A percentile compares a stretch with the other conserved stretches of the same genome.
Conservation (phyloP, 2,329 filamentous ascomycete species). For the Arthroderma sp. region DNA sequence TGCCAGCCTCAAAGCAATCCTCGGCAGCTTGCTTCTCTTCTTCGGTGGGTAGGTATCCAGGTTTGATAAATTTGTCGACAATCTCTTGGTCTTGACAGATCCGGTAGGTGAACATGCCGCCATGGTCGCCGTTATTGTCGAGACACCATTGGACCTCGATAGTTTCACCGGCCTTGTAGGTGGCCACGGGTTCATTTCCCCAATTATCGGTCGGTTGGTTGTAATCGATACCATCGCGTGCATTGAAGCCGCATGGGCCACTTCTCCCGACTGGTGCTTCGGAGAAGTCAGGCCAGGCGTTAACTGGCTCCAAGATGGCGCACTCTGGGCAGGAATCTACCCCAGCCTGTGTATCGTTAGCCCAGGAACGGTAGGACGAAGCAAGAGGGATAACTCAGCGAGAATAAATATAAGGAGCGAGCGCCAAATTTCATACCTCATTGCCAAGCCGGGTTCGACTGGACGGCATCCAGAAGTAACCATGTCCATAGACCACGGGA, state of each 20-base stretch:
- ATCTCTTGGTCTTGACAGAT: constrained; percentile 41
- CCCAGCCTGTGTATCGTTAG: no score
- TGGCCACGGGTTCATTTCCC: constrained; percentile 32
- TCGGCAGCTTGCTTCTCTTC: constrained; percentile 43
- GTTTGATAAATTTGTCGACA: constrained; percentile 38
- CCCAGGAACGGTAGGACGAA: no score
- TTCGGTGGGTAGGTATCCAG: constrained; percentile 36
- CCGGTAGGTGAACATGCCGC: constrained; percentile 44
- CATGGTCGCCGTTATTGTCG: constrained; percentile 44
- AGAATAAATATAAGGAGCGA: no score
- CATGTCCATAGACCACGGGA: no score
- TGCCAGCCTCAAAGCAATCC: constrained; percentile 38
- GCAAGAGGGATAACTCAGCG: no score
- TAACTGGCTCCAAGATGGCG: constrained; percentile 41
- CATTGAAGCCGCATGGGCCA: constrained; percentile 43
- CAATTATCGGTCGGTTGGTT: constrained; percentile 35
- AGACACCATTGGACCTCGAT: constrained; percentile 44
- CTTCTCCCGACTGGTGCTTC: constrained; percentile 34
- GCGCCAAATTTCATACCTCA: no score
- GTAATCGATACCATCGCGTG: constrained; percentile 41
- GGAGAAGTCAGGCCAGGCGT: constrained; percentile 37
- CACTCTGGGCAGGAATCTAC: constrained; percentile 36
- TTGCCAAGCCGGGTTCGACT: no score
- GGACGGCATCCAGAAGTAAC: no score
- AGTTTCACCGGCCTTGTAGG: constrained; percentile 34